phyloP scores from a whole-genome alignment of 768 basidiomycete genomes.

The Mycena filopes region DNA sequence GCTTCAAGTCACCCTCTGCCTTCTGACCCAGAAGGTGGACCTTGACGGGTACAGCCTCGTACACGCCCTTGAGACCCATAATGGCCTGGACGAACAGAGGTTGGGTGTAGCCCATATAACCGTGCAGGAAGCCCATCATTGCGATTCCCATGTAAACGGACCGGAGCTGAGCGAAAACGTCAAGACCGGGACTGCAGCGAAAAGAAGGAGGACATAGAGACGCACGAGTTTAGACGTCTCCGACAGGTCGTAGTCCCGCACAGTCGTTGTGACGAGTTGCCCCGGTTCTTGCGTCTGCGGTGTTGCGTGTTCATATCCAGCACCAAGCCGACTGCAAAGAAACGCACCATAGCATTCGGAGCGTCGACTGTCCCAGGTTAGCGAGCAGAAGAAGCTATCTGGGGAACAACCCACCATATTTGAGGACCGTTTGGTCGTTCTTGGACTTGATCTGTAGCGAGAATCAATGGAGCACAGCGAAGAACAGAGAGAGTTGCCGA shows the following conservation, averaged over 20 bases:
- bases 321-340: background rate
- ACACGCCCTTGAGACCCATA: conserved; percentile 93
- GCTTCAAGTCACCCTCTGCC: conserved; percentile 87
- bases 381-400: conserved; percentile 1
- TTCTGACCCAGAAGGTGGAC: conserved; percentile 85
- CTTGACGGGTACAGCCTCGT: conserved; percentile 85
- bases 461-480: background rate
- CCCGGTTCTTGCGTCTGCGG: conserved; percentile 70
- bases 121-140: conserved; percentile 93
- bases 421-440: conserved; percentile 96
- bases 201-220: conserved; percentile 3
- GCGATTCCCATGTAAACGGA: conserved; percentile 78
- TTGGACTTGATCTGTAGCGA: conserved; percentile 83
- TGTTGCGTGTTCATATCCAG: conserved; percentile 18
- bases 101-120: conserved; percentile 95
- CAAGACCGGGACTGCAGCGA: background rate
- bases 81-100: conserved; percentile 95
- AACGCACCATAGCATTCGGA: conserved; percentile 77
- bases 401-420: conserved; percentile 76
- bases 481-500: conserved; percentile 45
- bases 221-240: conserved; percentile 86
- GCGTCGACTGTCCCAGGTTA: conserved; percentile 69
- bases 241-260: conserved; percentile 91
- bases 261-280: conserved; percentile 88
- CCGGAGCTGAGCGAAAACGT: conserved; percentile 57